These are phyloP conservation scores for Sarcomyxa edulis DNA, from an alignment of 768 basidiomycete genomes.

Conservation along the genomic window DNA sequence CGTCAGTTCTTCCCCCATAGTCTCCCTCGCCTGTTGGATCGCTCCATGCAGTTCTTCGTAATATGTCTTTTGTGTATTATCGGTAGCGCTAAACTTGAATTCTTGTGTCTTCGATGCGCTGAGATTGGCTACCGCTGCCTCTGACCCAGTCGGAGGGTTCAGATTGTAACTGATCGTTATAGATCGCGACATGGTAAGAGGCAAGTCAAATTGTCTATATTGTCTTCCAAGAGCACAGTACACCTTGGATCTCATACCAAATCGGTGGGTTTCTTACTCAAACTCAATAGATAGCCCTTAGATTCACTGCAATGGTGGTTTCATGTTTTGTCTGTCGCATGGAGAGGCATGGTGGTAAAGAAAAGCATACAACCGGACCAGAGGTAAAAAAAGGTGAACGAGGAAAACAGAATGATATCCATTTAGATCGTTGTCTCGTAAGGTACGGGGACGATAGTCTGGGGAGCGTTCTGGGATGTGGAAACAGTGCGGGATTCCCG, in stretches of 20 bases:
- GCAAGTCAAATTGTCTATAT: too few species aligned
- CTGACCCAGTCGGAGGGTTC: conserved; percentile 34
- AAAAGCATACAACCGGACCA: too few species aligned
- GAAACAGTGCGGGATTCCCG: conserved; percentile 77
- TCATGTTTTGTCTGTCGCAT: too few species aligned
- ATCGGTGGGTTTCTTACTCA: too few species aligned
- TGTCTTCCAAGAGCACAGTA: too few species aligned
- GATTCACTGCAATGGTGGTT: too few species aligned
- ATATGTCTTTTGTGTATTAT: conserved; percentile 32
- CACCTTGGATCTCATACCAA: too few species aligned
- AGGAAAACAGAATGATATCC: too few species aligned
- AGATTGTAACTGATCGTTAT: conserved; percentile 40
- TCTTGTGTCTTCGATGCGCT: conserved; percentile 13
- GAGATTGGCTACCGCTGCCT: conserved; percentile 13
- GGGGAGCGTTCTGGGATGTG: conserved; percentile 68
- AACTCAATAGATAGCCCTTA: too few species aligned
- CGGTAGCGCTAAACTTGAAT: conserved; percentile 13
- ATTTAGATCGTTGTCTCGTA: conserved; percentile 97
- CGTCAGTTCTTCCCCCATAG: conserved; percentile 65
- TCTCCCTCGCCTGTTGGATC: conserved; percentile 45
- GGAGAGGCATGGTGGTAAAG: too few species aligned
- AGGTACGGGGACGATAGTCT: conserved; percentile 88
- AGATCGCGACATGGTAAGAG: conserved; percentile 19
- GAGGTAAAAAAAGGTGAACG: neutral
- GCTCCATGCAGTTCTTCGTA: conserved; percentile 45